Evolutionary conservation across 805 yeast genomes (phyloP), one percentile per base, ranked within the genome.

Genomic region (Cyberlindnera mrakii): DNA sequence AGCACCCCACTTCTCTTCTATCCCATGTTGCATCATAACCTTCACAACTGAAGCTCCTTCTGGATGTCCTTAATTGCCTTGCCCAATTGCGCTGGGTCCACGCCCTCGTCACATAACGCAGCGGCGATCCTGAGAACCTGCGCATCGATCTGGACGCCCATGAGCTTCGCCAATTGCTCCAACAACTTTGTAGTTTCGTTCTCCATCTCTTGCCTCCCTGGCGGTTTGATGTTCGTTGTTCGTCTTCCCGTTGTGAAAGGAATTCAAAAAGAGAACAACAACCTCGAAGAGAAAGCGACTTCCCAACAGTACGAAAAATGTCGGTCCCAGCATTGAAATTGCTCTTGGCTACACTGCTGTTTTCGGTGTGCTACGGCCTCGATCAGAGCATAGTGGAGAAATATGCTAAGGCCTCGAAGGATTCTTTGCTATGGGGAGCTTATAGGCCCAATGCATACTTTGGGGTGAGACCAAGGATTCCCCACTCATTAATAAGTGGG

Each of bases 361-460:
- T 36, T 5, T 19, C 18, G 4, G 33, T 36, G 5, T 25, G 33
- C 27, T 13, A 10, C 11, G 14, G 23, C 10, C 23, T 36, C n/a
- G 17, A 25, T 6, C 25, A 39, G 6, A 33, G 40, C 8, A 36
- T 54, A 18, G 35, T 50, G 3, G 35, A 40, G 3, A 49, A 55
- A 0, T 70, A 59, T 41, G 59, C 60, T 35, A 47, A 54, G 23
- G 63, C 66, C 30, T 68, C 75, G 6, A 66, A 71, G 38, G 65
- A 72, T 34, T 74, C 87, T 3, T 65, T 85, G 23, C 60, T 78
- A 29, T 91, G 99, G 99, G 98, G 96, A 1, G 95, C 98, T 1
- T 91, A 89, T 63, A 68, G 97, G 49, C 81, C 96, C 8, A 85
- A 87, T 43, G 69, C 87, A 35, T 93, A 90, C 63, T 68, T 90